These are phyloP conservation scores for Omphalea diandra DNA, from an alignment of 441 rosid species.

Conservation along the genomic window DNA sequence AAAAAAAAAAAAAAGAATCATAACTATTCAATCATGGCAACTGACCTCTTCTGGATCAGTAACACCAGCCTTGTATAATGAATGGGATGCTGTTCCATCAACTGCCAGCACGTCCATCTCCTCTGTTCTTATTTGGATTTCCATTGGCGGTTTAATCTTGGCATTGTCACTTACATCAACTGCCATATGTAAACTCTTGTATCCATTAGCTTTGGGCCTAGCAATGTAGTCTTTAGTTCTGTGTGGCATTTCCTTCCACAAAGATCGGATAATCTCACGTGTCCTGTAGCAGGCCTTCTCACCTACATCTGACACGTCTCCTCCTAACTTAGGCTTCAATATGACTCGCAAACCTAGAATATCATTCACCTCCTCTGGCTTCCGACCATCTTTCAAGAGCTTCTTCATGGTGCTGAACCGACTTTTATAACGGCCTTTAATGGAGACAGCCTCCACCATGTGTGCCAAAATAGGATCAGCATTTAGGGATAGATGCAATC, in stretches of 20 bases:
- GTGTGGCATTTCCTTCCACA: constrained; percentile 86
- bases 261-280: constrained; percentile 51
- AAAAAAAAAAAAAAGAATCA: no score
- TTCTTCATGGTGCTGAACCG: constrained; percentile 96
- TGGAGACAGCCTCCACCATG: constrained; percentile 61
- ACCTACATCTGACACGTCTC: constrained; percentile 38
- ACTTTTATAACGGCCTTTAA: constrained; percentile 85
- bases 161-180: constrained; percentile 76
- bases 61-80: constrained; percentile 82
- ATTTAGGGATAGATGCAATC: constrained; percentile 57
- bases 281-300: constrained; percentile 75
- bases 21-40: not conserved
- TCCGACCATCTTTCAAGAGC: constrained; percentile 79
- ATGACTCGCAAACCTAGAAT: constrained; percentile 82
- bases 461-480: constrained; percentile 51
- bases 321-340: constrained; percentile 51
- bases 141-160: constrained; percentile 74
- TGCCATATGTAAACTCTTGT: constrained; percentile 91
- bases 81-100: constrained; percentile 90
- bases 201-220: constrained; percentile 81
- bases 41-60: constrained; percentile 90
- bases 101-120: constrained; percentile 86
- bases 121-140: constrained; percentile 80
- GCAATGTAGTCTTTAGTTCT: constrained; percentile 89
- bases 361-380: constrained; percentile 86